Base-by-base conservation (phyloP, 441 rosid genomes). In the Isatis lusitanica region DNA sequence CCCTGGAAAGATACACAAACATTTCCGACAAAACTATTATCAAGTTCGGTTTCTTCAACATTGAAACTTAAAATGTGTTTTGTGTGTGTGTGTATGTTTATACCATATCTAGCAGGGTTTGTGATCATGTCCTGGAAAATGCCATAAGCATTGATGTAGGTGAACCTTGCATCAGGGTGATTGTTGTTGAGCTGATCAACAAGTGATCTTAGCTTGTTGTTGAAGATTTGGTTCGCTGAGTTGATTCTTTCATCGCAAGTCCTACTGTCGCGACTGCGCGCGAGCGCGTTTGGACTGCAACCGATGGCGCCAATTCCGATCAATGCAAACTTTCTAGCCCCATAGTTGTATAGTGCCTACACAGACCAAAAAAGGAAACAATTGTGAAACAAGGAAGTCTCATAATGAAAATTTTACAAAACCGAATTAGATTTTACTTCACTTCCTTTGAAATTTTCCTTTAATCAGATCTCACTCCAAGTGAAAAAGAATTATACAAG, bases 51-150 rank as follows among this genome's bases (percentile, higher is more conserved):
- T 30, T 59, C 16, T 4, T 39, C 1, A 5, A 30, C 15, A 17
- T n/a, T 7, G 2, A 59, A 66, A 72, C 9, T 35, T 6, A 39
- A 66, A 38, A 28, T 4, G 5, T 1, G 4, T 40, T 1, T 9
- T 64, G 17, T 33, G 38, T 7, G 38, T 35, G 38, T 35, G 33
- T 43, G 39, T 35, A 31, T 36, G 10, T 57, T 5, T 26, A 28
- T 81, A 87, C 94, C 96, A 42, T 70, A 86, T 60, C 77, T 71
- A 7, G 85, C 56, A 33, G 98, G 88, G 43, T 74, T 81, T 74
- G 4, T 55, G 44, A 86, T 73, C 17, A 93, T 31, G 57, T 93
- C 97, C 56, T 76, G 79, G 47, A 76, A 76, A 63, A 76, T 47
- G 67, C 53, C 79, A 30, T 76, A 76, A 6, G 79, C 70, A 28